phyloP scores from a whole-genome alignment of 768 basidiomycete species.

The Suillus bovinus region DNA sequence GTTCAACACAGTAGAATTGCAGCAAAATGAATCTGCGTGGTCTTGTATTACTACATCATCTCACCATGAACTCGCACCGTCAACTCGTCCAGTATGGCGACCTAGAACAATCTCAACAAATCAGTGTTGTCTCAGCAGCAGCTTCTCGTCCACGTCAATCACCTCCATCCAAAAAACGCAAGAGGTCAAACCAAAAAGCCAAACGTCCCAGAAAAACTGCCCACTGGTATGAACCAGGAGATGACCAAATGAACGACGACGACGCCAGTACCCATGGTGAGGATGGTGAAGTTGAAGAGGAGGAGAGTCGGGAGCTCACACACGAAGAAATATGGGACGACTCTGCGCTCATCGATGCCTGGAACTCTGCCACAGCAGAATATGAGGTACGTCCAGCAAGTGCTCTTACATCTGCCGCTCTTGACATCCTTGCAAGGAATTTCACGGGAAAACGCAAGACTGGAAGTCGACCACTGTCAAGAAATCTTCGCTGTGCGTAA shows the following conservation, averaged over 20 bases:
- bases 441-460: conserved; percentile 62
- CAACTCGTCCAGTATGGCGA: conserved; percentile 31
- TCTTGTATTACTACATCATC: conserved; percentile 14
- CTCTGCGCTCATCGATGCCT: conserved; percentile 77
- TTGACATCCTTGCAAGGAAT: conserved; percentile 39
- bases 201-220: conserved; percentile 27
- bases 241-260: conserved; percentile 31
- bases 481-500: conserved; percentile 70
- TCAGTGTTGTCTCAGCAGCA: conserved; percentile 5
- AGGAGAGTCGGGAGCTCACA: conserved; percentile 63
- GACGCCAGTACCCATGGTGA: conserved; percentile 25
- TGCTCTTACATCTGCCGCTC: neutral
- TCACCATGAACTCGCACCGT: conserved; percentile 13
- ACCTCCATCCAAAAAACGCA: conserved; percentile 57
- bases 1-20: neutral
- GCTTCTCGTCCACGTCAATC: conserved; percentile 12
- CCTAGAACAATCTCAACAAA: conserved; percentile 9
- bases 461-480: conserved; percentile 69
- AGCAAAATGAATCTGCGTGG: neutral
- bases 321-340: conserved; percentile 87
- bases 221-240: conserved; percentile 47
- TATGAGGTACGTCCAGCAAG: conserved; percentile 52
- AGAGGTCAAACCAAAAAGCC: conserved; percentile 30
- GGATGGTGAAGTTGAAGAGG: conserved; percentile 36
- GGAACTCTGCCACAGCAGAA: conserved; percentile 83